Conservation (phyloP, 192 early-diverging fungal genomes). For the Coemansia sp. region DNA sequence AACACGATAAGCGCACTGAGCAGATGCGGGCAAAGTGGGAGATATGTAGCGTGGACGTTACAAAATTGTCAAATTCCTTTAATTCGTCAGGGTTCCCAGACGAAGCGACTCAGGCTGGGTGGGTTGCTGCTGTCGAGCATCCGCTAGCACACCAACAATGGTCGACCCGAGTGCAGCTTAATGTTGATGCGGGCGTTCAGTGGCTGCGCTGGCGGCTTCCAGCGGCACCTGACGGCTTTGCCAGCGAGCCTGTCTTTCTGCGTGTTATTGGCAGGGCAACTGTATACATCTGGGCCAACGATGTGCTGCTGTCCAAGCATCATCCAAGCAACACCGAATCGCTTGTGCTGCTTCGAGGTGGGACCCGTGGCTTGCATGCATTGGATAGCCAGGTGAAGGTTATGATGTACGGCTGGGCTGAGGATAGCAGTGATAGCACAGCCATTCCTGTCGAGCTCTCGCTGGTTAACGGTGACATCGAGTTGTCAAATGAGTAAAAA, state of each 20-base stretch:
- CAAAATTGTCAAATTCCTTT: slow-evolving; percentile 58
- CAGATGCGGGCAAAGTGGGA: slow-evolving; percentile 60
- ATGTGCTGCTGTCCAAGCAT: slow-evolving; percentile 66
- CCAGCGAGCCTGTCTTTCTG: slow-evolving; percentile 63
- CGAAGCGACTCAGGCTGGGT: slow-evolving; percentile 53
- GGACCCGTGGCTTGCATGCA: neutral
- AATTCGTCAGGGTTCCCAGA: slow-evolving; percentile 75
- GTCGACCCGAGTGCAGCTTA: slow-evolving; percentile 31
- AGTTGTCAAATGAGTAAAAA: too few species aligned
- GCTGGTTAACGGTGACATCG: slow-evolving; percentile 1
- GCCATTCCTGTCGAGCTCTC: slow-evolving; percentile 32
- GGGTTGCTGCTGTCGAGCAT: slow-evolving; percentile 38
- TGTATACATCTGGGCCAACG: slow-evolving; percentile 69
- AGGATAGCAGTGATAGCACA: slow-evolving; percentile 21
- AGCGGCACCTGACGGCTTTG: neutral
- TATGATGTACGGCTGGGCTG: slow-evolving; percentile 51
- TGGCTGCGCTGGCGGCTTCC: slow-evolving; percentile 33
- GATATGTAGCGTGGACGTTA: slow-evolving; percentile 75
- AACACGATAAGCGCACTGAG: slow-evolving; percentile 39
- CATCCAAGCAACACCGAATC: slow-evolving; percentile 55
- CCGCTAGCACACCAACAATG: slow-evolving; percentile 31
- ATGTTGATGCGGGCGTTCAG: slow-evolving; percentile 47
- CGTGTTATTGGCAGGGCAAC: slow-evolving; percentile 66
- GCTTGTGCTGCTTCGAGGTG: slow-evolving; percentile 29
- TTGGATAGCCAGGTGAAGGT: slow-evolving; percentile 18